phyloP scores from a whole-genome alignment of 352 stramenopile species.

The Peronospora tabacina region DNA sequence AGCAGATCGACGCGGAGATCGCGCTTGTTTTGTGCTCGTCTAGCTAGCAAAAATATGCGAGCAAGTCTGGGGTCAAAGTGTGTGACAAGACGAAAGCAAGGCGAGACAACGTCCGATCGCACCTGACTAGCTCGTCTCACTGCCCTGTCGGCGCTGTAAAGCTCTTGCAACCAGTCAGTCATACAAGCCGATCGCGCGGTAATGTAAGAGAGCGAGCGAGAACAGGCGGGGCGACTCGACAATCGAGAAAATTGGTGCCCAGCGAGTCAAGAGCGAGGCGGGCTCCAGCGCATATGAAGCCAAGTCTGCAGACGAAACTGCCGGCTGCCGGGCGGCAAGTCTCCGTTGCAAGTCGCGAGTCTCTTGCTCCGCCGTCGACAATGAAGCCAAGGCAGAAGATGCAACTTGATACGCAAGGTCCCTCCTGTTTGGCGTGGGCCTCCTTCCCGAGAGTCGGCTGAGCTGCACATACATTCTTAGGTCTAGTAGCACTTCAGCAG shows the following conservation, averaged over 20 bases:
- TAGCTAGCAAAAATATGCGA: not conserved
- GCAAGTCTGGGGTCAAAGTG: not conserved
- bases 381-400: constrained; percentile 20
- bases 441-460: constrained; percentile 23
- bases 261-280: constrained; percentile 11
- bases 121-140: constrained; percentile 1
- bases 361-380: not conserved
- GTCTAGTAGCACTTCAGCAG: not conserved
- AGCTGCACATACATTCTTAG: constrained; percentile 5
- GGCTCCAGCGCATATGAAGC: constrained; percentile 1
- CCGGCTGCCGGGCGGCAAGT: not conserved
- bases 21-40: not conserved
- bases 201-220: constrained; percentile 10
- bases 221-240: constrained; percentile 13
- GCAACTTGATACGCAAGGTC: constrained; percentile 8
- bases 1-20: constrained; percentile 16
- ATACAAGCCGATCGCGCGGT: constrained; percentile 5
- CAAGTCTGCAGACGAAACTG: constrained; percentile 19
- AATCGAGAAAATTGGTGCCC: constrained; percentile 16
- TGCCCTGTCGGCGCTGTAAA: not conserved
- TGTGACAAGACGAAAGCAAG: constrained; percentile 8
- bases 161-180: constrained; percentile 12
- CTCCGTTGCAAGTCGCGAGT: not conserved
- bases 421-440: constrained; percentile 17
- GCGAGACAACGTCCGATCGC: constrained; percentile 22